Evolutionary conservation across 768 basidiomycete species (phyloP), one percentile per base, ranked within the genome.

Genomic region (Naganishia vishniacii): DNA sequence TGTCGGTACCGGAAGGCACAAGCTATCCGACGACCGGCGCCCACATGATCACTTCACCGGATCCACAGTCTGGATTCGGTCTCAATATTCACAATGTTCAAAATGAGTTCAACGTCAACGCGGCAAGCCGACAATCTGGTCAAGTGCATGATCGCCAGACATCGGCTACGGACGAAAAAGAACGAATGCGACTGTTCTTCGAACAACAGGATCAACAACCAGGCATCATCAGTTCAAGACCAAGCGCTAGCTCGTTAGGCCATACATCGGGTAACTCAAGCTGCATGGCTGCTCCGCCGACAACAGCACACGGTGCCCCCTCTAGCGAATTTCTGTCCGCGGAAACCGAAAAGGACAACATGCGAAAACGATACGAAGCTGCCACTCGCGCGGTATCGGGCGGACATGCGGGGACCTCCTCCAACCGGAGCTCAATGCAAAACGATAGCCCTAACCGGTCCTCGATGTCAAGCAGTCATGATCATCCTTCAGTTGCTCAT

Each of bases 281-380:
- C 53, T 34, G 34, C 34, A 56, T 56, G 53, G 53, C 53, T 23
- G 53, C 53, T 23, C 53, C 53, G 2, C 53, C 53, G 15, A 37
- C 53, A 20, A 56, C 53, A 5, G 53, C 53, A 25, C 32, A 56
- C 7, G 53, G 53, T 25, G 34, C 53, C 23, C 53, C 28, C 18
- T 56, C 53, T 40, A 29, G 34, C 37, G 53, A 56, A 23, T 76
- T 64, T 61, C 61, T 65, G 26, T 64, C 65, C 6, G 73, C 74
- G 2, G 66, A 65, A 41, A 68, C 73, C 40, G 75, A 76, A 65
- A 76, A 76, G 48, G 71, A 74, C n/a, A 42, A 65, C 26, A 74
- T 72, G 75, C 47, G 67, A 34, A 51, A 48, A 25, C 46, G 72
- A 46, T 74, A 72, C 63, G 72, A 75, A 62, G 65, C 66, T 15